phyloP scores from a whole-genome alignment of 176 grass and related monocot species.

The Raddia distichophylla region DNA sequence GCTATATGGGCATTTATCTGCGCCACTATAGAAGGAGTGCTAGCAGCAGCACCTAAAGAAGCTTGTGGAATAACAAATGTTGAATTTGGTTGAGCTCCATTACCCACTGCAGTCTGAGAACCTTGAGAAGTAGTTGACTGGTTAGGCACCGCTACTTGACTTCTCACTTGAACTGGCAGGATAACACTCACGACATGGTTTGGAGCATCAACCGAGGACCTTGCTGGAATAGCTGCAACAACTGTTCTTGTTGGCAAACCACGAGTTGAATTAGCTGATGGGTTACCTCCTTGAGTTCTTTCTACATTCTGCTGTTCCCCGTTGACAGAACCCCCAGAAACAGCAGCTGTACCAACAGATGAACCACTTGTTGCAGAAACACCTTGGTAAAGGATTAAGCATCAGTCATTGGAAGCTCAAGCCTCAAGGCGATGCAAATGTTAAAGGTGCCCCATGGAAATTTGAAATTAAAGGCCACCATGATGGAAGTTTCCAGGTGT shows the following conservation, averaged over 20 bases:
- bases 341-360: slow-evolving; percentile 40
- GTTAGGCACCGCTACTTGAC: slow-evolving; percentile 49
- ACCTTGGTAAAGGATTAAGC: slow-evolving; percentile 46
- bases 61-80: slow-evolving; percentile 48
- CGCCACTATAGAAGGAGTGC: slow-evolving; percentile 59
- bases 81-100: slow-evolving; percentile 48
- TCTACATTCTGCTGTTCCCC: slow-evolving; percentile 39
- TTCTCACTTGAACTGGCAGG: slow-evolving; percentile 73
- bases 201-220: slow-evolving; percentile 51
- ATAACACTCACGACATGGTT: slow-evolving; percentile 72
- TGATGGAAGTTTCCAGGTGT: background rate
- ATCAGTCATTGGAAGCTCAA: background rate
- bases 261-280: slow-evolving; percentile 48
- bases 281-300: slow-evolving; percentile 51
- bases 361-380: slow-evolving; percentile 43
- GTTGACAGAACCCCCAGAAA: slow-evolving; percentile 32
- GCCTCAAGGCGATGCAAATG: background rate
- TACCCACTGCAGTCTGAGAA: slow-evolving; percentile 34
- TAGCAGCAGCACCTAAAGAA: slow-evolving; percentile 56
- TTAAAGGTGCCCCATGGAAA: background rate
- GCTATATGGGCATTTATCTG: slow-evolving; percentile 55
- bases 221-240: slow-evolving; percentile 65
- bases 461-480: background rate
- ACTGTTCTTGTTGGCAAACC: slow-evolving; percentile 73
- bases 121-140: slow-evolving; percentile 45